Conservation (phyloP, 257 asterid species). For the Mitragyna speciosa region DNA sequence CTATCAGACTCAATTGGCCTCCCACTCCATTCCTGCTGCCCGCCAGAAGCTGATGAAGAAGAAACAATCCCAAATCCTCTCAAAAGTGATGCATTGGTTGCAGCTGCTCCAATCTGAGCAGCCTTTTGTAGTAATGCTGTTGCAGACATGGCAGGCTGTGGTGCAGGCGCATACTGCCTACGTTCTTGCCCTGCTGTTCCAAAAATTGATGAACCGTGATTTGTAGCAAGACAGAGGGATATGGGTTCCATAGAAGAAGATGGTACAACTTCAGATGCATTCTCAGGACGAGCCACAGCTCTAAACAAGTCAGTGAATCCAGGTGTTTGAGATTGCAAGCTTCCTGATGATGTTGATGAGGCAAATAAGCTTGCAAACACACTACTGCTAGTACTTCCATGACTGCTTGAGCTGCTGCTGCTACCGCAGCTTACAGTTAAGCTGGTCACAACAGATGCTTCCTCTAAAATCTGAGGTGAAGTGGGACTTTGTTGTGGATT, state of each 20-base stretch:
- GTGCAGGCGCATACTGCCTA: constrained; percentile 54
- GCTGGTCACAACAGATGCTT: constrained; percentile 33
- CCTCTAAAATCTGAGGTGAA: constrained; percentile 46
- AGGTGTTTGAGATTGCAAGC: constrained; percentile 48
- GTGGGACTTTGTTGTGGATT: constrained; percentile 33
- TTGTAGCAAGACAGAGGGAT: constrained; percentile 59
- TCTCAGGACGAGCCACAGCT: constrained; percentile 37
- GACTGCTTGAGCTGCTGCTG: constrained; percentile 48
- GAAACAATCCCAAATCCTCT: constrained; percentile 61
- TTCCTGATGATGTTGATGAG: constrained; percentile 58
- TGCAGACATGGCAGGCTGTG: constrained; percentile 80
- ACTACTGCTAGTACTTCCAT: constrained; percentile 54
- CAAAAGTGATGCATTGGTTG: constrained; percentile 61
- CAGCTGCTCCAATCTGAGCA: constrained; percentile 70
- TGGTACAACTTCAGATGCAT: constrained; percentile 27
- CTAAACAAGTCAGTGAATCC: constrained; percentile 45
- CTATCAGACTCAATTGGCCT: constrained; percentile 41
- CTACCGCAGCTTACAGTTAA: constrained; percentile 44
- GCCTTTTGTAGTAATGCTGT: constrained; percentile 89
- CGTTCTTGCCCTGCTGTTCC: constrained; percentile 59
- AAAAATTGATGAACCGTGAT: constrained; percentile 55
- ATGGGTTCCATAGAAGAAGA: constrained; percentile 57
- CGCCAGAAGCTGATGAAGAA: constrained; percentile 37
- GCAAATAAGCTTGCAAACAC: constrained; percentile 74
- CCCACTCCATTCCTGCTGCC: constrained; percentile 47